Base-by-base conservation (phyloP, 2,329 filamentous ascomycete species). In the Botrytis deweyae region DNA sequence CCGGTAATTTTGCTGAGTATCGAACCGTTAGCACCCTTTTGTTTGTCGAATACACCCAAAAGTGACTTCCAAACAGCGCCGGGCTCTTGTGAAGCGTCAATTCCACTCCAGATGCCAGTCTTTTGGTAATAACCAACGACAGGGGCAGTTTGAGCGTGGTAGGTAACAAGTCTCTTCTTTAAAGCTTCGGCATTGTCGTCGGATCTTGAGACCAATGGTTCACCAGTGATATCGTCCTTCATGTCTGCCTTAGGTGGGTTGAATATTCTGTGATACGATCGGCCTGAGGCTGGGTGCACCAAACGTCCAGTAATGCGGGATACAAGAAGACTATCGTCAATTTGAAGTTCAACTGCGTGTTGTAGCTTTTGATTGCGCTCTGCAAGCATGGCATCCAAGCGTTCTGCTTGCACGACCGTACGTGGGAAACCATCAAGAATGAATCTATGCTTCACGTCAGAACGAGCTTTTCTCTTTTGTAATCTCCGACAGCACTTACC, bases 361-460 rank as follows among this genome's bases (percentile, higher is more conserved):
- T 97, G 93, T 78, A 99, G 91, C 80, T 91, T 92, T 86, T 97
- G 92, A 79, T 91, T 87, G 83, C 93, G 91, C 77, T 87, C 87
- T 70, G 85, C 81, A 77, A 99, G 92, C 96, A 99, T 99, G 79
- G 89, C 87, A 84, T 99, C 96, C 81, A 99, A 92, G 81, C 95
- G 91, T 87, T 98, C 91, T 75, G 96, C 96, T 85, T 99, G 96
- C 74, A 93, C 90, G 70, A 99, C 95, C 74, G 96, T 99, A 81
- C 96, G 93, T 74, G 96, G 96, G 89, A 99, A 99, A 78, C 96
- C 96, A 83, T 99, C 96, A 80, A 99, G 93, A 82, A 99, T 99
- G 88, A 99, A 99, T 80, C 95, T 97, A 80, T 67, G 73, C 70
- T 78, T 38, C 62, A n/a, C 40, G 73, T 78, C 72, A 78, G 74